Conservation (phyloP, 768 basidiomycete species). For the Lactarius deliciosus region DNA sequence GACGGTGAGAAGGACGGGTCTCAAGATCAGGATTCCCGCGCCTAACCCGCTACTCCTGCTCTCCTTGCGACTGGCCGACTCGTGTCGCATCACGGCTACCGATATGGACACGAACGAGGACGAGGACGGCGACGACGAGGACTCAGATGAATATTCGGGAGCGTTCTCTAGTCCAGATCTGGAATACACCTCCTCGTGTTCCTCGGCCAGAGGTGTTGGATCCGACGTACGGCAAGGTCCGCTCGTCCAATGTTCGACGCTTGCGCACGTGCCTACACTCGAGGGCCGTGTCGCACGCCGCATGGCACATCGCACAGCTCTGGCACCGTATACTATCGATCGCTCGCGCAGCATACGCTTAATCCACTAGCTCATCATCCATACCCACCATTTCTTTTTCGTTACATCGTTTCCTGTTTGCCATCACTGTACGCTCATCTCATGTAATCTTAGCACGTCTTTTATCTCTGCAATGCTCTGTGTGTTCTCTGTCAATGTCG, state of each 20-base stretch:
- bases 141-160: not conserved
- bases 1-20: slow-evolving; percentile 12
- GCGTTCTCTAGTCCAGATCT: not conserved
- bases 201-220: not conserved
- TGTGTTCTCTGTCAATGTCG: not conserved
- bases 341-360: not conserved
- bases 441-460: slow-evolving; percentile 2
- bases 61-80: slow-evolving; percentile 13
- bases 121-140: not conserved
- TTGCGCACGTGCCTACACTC: not conserved
- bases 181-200: not conserved
- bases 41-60: slow-evolving; percentile 23
- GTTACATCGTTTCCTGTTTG: not conserved
- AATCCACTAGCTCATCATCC: not conserved
- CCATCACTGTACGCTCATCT: not conserved
- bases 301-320: slow-evolving; percentile 5
- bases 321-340: slow-evolving; percentile 9
- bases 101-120: not conserved
- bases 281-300: slow-evolving; percentile 13
- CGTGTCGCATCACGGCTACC: slow-evolving; percentile 14
- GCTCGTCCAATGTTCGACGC: not conserved
- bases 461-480: not conserved
- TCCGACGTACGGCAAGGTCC: not conserved
- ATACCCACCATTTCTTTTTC: not conserved
- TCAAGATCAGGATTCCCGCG: slow-evolving; percentile 24